Evolutionary conservation across 768 basidiomycete species (phyloP).

Genomic region (Leccinum truebloodii): DNA sequence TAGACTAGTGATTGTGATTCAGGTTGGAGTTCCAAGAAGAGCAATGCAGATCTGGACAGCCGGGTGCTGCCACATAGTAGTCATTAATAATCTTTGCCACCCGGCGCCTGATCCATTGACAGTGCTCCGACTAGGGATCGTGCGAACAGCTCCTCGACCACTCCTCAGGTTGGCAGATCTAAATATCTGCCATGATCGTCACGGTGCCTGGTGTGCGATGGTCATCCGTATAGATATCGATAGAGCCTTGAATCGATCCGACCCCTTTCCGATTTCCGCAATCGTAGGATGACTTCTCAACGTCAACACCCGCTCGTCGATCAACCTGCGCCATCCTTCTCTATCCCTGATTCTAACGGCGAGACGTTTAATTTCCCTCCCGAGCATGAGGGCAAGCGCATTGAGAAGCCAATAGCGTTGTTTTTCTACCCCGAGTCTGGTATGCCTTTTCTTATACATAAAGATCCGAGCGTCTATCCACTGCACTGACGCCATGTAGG

Average conservation of each 20-base stretch:
- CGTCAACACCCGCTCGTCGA: conserved; percentile 55
- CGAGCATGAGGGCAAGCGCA: conserved; percentile 42
- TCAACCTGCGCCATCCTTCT: conserved; percentile 64
- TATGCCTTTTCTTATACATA: conserved; percentile 19
- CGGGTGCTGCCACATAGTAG: conserved; percentile 35
- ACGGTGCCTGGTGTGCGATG: no score
- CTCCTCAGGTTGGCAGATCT: not conserved
- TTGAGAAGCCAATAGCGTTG: conserved; percentile 56
- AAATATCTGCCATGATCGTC: no score
- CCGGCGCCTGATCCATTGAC: no score
- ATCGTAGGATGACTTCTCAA: conserved; percentile 40
- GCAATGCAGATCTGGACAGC: conserved; percentile 54
- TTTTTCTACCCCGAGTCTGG: conserved; percentile 82
- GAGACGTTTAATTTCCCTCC: conserved; percentile 60
- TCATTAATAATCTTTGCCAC: no score
- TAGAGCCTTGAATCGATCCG: not conserved
- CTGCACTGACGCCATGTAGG: conserved; percentile 39
- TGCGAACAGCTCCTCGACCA: not conserved
- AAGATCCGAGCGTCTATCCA: not conserved
- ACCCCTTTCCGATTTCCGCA: not conserved
- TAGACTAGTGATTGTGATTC: not conserved
- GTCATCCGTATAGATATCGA: no score
- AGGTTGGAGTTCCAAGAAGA: not conserved
- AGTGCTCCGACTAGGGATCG: not conserved
- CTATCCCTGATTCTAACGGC: conserved; percentile 65